These are phyloP conservation scores for Tulasnella sp. DNA, from an alignment of 768 basidiomycete species.

Conservation along the genomic window DNA sequence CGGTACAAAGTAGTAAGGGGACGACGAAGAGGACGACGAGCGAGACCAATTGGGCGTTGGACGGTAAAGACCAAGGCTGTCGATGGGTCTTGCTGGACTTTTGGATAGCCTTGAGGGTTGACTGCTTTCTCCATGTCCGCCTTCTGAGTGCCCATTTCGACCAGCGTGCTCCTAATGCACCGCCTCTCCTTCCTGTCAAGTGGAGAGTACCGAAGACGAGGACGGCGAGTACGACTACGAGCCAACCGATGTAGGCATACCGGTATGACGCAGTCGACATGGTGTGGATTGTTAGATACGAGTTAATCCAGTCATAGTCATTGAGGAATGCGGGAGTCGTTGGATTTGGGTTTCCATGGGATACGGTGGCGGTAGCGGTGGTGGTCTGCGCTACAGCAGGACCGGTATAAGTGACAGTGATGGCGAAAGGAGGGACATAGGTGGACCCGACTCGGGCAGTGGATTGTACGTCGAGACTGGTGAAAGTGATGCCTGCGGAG, in stretches of 20 bases:
- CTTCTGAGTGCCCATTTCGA: slow-evolving; percentile 48
- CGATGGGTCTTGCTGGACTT: slow-evolving; percentile 29
- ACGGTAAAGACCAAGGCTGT: slow-evolving; percentile 42
- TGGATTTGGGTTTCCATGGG: slow-evolving; percentile 29
- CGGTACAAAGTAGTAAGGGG: slow-evolving; percentile 39
- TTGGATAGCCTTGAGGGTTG: slow-evolving; percentile 30
- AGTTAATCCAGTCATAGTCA: slow-evolving; percentile 42
- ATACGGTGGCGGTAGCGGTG: neutral
- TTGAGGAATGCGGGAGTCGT: slow-evolving; percentile 37
- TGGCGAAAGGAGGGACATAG: slow-evolving; percentile 20
- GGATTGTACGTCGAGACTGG: neutral
- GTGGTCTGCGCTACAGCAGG: slow-evolving; percentile 8
- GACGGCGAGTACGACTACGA: slow-evolving; percentile 37
- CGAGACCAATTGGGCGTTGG: slow-evolving; percentile 52
- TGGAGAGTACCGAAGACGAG: slow-evolving; percentile 35
- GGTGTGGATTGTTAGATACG: slow-evolving; percentile 48
- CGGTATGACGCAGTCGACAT: slow-evolving; percentile 42
- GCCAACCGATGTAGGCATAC: slow-evolving; percentile 51
- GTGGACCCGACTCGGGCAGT: slow-evolving; percentile 17
- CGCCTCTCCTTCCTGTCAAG: slow-evolving; percentile 32
- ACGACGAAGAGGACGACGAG: slow-evolving; percentile 36
- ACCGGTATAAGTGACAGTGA: slow-evolving; percentile 12
- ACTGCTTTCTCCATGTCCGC: slow-evolving; percentile 46
- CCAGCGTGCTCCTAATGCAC: slow-evolving; percentile 42
- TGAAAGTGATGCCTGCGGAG: slow-evolving; percentile 3